phyloP scores from a whole-genome alignment of 2,329 filamentous ascomycete species.

The Pseudopithomyces chartarum region DNA sequence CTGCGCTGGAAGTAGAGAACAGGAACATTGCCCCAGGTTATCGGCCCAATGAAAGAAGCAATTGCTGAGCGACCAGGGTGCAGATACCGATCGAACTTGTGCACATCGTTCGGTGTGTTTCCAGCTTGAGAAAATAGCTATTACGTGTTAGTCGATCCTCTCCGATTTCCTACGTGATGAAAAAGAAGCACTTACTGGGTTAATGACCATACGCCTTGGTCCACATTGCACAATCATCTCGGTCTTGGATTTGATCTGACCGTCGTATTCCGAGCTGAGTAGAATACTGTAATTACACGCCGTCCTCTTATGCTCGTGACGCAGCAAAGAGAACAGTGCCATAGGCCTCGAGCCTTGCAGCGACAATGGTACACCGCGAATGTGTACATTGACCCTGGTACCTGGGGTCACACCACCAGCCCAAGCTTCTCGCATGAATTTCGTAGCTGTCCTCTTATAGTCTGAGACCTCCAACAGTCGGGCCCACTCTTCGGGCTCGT shows the following conservation, averaged over 20 bases:
- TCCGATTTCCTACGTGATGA: background rate
- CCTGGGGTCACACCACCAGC: conserved; percentile 87
- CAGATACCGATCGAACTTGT: conserved; percentile 92
- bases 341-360: conserved; percentile 66
- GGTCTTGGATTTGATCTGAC: conserved; percentile 87
- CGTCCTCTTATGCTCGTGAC: conserved; percentile 94
- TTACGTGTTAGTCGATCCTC: background rate
- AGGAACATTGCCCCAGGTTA: conserved; percentile 92
- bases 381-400: conserved; percentile 78
- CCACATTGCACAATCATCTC: conserved; percentile 92
- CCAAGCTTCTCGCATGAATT: conserved; percentile 78
- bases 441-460: conserved; percentile 82
- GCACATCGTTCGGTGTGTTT: conserved; percentile 92
- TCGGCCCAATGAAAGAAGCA: conserved; percentile 84
- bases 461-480: conserved; percentile 86
- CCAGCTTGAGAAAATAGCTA: conserved; percentile 82
- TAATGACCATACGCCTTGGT: conserved; percentile 82
- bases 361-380: conserved; percentile 63
- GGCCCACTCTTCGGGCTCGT: conserved; percentile 89
- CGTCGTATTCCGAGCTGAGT: conserved; percentile 75
- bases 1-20: conserved; percentile 81
- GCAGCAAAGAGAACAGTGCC: conserved; percentile 81
- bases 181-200: conserved; percentile 58
- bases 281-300: conserved; percentile 85
- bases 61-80: conserved; percentile 90